Base-by-base conservation (phyloP, 2,329 filamentous ascomycete genomes). In the Colletotrichum orchidophilum region DNA sequence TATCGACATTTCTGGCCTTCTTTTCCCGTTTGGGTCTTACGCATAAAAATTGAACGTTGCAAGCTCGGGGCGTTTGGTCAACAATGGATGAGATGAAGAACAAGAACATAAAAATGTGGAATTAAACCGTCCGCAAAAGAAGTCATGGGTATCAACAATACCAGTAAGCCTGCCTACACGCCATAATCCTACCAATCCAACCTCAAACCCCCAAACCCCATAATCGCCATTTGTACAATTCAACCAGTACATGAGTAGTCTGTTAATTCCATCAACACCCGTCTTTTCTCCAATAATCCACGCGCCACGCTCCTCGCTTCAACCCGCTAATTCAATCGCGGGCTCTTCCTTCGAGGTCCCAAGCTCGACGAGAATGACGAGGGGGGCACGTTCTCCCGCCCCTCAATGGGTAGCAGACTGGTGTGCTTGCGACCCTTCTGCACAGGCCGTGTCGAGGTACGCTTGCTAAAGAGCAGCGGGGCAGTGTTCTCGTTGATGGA, bases 321-420 rank as follows among this genome's bases (percentile, higher is more conserved):
- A 26, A 7, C 3, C 18, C 3, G 7, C 53, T 73, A 83, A 62
- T 82, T 83, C 67, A 89, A 76, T 66, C 88, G 79, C 3, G 88
- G 87, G 73, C 88, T 90, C 82, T 89, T 89, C 77, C 88, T 85
- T 78, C 84, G 84, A 66, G 83, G 80, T 9, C 73, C 73, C 31
- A 82, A 72, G 61, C 85, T 85, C 77, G 86, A 81, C 24, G 83
- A 81, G 73, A 87, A 83, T n/a, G 81, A 80, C 60, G 79, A 73
- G 8, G 82, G 82, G 46, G 86, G 84, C 67, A 87, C 72, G 70
- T 90, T 90, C 78, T 90, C 87, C 53, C 85, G 79, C 7, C 87
- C 87, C 58, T 87, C 86, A 0, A 78, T 77, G 53, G 75, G 73
- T 18, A 80, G 71, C 35, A 79, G 72, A 15, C 77, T 75, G 49